These are phyloP conservation scores for Stachybotrys chlorohalonatus DNA, from an alignment of 2,329 filamentous ascomycete genomes.

Conservation along the genomic window DNA sequence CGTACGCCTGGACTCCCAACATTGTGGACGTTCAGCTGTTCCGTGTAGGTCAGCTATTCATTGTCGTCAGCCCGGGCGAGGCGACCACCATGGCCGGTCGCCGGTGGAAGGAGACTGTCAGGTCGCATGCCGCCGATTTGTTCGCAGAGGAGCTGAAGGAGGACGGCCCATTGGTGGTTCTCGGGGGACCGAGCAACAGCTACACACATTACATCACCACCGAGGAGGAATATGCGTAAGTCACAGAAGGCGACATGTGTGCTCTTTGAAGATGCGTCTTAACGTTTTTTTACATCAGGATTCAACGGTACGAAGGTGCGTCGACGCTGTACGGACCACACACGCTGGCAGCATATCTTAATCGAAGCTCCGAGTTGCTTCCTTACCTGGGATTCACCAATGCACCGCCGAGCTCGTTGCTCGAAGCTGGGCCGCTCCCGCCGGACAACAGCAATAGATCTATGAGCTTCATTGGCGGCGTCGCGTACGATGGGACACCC, in stretches of 20 bases:
- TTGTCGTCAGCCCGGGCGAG: constrained; percentile 80
- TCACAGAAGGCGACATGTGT: not conserved
- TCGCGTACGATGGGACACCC: constrained; percentile 62
- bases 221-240: constrained; percentile 49
- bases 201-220: constrained; percentile 76
- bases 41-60: constrained; percentile 73
- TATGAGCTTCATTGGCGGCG: constrained; percentile 68
- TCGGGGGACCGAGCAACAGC: constrained; percentile 81
- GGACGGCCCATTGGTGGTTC: constrained; percentile 58
- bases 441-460: constrained; percentile 71
- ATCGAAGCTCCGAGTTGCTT: constrained; percentile 63
- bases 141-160: constrained; percentile 29
- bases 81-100: constrained; percentile 87
- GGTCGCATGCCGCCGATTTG: constrained; percentile 33
- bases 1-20: constrained; percentile 82
- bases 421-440: constrained; percentile 47
- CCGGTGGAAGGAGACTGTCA: constrained; percentile 69
- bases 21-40: constrained; percentile 81
- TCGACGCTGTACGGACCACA: constrained; percentile 80
- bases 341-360: constrained; percentile 79
- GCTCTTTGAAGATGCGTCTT: not conserved
- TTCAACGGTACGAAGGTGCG: constrained; percentile 86
- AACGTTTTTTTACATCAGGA: constrained; percentile 19
- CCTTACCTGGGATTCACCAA: constrained; percentile 50
- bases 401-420: constrained; percentile 13